Percentiles rank a stretch among this genome's conserved stretches.
These are phyloP conservation scores for Dissophora ornata DNA, from an alignment of 192 early-diverging fungal genomes.

Conservation along the genomic window DNA sequence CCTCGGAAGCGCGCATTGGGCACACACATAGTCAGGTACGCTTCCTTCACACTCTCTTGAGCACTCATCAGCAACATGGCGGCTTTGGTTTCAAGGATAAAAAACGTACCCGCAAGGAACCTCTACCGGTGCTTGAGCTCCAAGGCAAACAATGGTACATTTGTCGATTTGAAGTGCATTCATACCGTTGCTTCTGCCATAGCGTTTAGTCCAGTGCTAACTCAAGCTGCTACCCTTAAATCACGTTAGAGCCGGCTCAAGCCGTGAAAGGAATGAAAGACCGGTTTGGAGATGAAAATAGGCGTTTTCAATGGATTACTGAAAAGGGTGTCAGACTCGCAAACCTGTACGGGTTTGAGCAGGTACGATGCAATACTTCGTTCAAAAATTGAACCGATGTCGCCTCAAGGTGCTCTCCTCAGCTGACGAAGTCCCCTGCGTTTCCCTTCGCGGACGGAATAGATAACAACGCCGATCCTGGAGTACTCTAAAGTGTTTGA, in stretches of 20 bases:
- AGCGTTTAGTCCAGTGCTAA: no score
- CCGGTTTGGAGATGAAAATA: constrained; percentile 60
- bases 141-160: constrained; percentile 17
- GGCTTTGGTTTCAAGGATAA: constrained; percentile 7
- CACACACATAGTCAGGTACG: constrained; percentile 1
- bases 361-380: no score
- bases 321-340: constrained; percentile 53
- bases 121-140: constrained; percentile 25
- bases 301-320: constrained; percentile 59
- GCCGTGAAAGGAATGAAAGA: constrained; percentile 74
- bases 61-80: constrained; percentile 2
- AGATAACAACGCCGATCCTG: constrained; percentile 71
- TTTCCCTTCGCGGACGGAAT: not conserved
- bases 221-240: no score
- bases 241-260: constrained; percentile 55
- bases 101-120: not conserved
- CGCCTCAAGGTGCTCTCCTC: no score
- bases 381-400: no score
- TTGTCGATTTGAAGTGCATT: no score
- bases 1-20: constrained; percentile 12
- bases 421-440: not conserved
- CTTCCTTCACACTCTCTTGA: not conserved
- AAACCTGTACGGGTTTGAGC: constrained; percentile 65
- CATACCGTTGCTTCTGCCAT: no score
- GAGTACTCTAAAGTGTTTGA: constrained; percentile 75